A percentile compares a stretch with the other conserved stretches of the same genome.
Conservation (phyloP, 2,329 filamentous ascomycete species). For the Talaromyces islandicus region DNA sequence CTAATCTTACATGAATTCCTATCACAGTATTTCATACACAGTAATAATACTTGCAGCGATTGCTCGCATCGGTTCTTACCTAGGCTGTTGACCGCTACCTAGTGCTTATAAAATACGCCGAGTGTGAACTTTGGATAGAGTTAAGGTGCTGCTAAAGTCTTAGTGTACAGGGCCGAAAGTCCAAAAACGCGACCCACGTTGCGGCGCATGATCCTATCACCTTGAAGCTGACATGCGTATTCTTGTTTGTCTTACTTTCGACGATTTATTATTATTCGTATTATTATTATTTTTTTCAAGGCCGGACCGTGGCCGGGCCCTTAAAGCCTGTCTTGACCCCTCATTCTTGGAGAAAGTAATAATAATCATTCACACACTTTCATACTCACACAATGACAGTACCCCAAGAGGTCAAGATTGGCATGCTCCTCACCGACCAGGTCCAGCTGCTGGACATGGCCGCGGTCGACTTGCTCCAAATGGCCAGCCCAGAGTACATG, state of each 20-base stretch:
- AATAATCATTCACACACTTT: too few relatives aligned
- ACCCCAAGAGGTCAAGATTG: constrained; percentile 15
- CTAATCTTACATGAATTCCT: too few relatives aligned
- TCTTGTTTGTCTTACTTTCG: not conserved
- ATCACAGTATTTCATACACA: too few relatives aligned
- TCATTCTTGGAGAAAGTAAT: not conserved
- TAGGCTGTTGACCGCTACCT: not conserved
- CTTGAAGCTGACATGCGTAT: not conserved
- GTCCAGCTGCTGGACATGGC: constrained; percentile 36
- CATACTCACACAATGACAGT: not conserved
- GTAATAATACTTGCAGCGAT: not conserved
- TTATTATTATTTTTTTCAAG: not conserved
- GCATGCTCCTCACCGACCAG: constrained; percentile 29
- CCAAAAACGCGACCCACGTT: not conserved
- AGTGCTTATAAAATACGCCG: not conserved
- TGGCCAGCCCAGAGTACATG: constrained; percentile 23
- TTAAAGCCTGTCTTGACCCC: not conserved
- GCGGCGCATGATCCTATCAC: not conserved
- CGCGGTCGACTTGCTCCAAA: constrained; percentile 33
- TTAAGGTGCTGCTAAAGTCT: not conserved
- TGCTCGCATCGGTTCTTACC: not conserved
- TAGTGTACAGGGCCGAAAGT: not conserved
- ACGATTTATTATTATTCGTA: too few relatives aligned
- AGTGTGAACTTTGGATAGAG: not conserved
- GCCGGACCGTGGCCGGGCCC: too few relatives aligned